phyloP scores from a whole-genome alignment of 345 rosid species.

The Microcos paniculata region DNA sequence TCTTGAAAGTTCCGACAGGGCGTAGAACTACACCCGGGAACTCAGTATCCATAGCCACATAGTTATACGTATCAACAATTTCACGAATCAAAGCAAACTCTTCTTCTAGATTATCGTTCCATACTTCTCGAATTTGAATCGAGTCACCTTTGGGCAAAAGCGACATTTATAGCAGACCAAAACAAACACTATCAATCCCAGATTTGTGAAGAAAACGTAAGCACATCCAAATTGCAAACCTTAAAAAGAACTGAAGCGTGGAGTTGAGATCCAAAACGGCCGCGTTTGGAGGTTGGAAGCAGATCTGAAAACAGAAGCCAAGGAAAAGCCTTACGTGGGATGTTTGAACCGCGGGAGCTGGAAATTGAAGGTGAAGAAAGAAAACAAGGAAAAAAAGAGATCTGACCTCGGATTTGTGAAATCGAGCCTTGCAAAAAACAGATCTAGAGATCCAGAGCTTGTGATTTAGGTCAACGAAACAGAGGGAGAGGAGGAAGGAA shows the following conservation, averaged over 20 bases:
- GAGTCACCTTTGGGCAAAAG: slow-evolving; percentile 56
- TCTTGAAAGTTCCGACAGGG: slow-evolving; percentile 74
- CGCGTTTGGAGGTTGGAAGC: neutral
- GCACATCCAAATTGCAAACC: slow-evolving; percentile 16
- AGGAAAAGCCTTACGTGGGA: neutral
- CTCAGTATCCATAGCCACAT: slow-evolving; percentile 90
- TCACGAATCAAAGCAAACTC: slow-evolving; percentile 80
- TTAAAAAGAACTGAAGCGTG: neutral
- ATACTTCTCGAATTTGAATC: slow-evolving; percentile 78
- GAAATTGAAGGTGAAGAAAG: neutral
- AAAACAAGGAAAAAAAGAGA: slow-evolving; percentile 8
- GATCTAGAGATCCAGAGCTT: slow-evolving; percentile 47
- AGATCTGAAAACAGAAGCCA: slow-evolving; percentile 5
- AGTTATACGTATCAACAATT: slow-evolving; percentile 58
- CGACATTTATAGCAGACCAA: slow-evolving; percentile 44
- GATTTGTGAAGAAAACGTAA: slow-evolving; percentile 52
- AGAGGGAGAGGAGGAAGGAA: neutral
- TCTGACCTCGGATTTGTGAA: slow-evolving; percentile 40
- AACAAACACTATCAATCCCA: slow-evolving; percentile 28
- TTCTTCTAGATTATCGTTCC: slow-evolving; percentile 75
- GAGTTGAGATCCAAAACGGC: neutral
- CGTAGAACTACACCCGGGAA: slow-evolving; percentile 88
- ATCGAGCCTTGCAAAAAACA: slow-evolving; percentile 16
- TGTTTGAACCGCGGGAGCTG: neutral
- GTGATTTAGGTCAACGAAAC: slow-evolving; percentile 29